Base-by-base conservation (phyloP, 1,284 basidiomycete genomes). In the Microbotryomycetes sp. region DNA sequence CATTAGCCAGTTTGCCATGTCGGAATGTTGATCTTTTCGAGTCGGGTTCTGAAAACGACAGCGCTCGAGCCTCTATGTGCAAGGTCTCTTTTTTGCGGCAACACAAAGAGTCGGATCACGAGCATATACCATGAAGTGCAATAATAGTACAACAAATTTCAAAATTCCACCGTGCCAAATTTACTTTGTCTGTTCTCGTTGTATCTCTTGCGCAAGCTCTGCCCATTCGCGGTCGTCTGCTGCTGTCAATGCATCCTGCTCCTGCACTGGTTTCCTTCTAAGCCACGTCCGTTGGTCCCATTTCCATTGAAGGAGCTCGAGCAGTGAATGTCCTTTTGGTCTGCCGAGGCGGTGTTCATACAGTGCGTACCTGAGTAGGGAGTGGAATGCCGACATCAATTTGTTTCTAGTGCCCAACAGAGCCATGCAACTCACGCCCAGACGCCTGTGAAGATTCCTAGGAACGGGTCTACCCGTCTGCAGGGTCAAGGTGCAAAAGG, bases 241-340 rank as follows among this genome's bases (percentile, higher is more conserved):
- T 12, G 36, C 36, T 42, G 36, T 42, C n/a, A n/a, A n/a, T n/a
- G n/a, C n/a, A n/a, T n/a, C 12, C 36, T 42, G 36, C 19, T 42
- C 19, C 12, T 19, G 36, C n/a, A 42, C 36, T 12, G 36, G 36
- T 42, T 42, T 42, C 12, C 36, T 9, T 19, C 36, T 42, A 19
- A 42, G 19, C 36, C 36, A 42, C 9, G 36, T 42, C 36, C 36
- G 9, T 42, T 19, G 6, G 49, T 28, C 29, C 49, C 49, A 51
- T 15, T 51, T 51, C 23, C 49, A 23, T 15, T 32, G 32, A 25
- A 56, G 36, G 31, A 56, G 46, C 54, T 56, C 46, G 36, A 42
- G 29, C 29, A 45, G 32, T 3, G 54, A 32, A 26, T 56, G 46
- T 30, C 32, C 32, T 6, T 22, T 28, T 23, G 49, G 49, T 6